These are phyloP conservation scores for Termitomyces sp. DNA, from an alignment of 1,284 basidiomycete species.

Conservation along the genomic window DNA sequence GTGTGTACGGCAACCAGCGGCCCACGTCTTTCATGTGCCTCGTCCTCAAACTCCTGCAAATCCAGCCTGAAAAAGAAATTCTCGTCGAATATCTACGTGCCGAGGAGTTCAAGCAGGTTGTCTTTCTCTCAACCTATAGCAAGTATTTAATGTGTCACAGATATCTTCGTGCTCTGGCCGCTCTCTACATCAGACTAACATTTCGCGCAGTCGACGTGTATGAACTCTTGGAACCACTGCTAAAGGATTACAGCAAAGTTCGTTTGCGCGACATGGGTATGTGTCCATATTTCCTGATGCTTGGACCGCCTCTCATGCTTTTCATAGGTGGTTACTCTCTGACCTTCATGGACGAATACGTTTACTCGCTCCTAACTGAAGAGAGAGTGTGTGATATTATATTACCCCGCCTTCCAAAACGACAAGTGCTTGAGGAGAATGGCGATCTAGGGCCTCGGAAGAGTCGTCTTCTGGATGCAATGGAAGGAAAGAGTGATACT, in stretches of 20 bases:
- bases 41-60: slow-evolving; percentile 89
- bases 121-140: neutral
- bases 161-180: slow-evolving; percentile 90
- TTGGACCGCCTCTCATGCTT: slow-evolving; percentile 3
- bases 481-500: slow-evolving; percentile 66
- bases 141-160: slow-evolving; percentile 33
- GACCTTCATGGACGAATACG: slow-evolving; percentile 90
- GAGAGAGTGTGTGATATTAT: slow-evolving; percentile 97
- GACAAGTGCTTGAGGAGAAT: slow-evolving; percentile 86
- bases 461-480: slow-evolving; percentile 76
- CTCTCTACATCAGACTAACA: slow-evolving; percentile 93
- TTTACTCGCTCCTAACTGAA: slow-evolving; percentile 80
- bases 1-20: slow-evolving; percentile 88
- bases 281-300: slow-evolving; percentile 23
- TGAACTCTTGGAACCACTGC: slow-evolving; percentile 87
- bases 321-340: slow-evolving; percentile 72
- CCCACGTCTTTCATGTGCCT: slow-evolving; percentile 92
- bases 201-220: slow-evolving; percentile 89
- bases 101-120: slow-evolving; percentile 95
- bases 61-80: slow-evolving; percentile 97
- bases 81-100: slow-evolving; percentile 91
- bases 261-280: slow-evolving; percentile 76
- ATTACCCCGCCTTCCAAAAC: slow-evolving; percentile 83
- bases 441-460: slow-evolving; percentile 83
- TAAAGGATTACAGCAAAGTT: slow-evolving; percentile 92